Evolutionary conservation across 352 stramenopile genomes (phyloP).

Genomic region (Elongisporangium senticosum): DNA sequence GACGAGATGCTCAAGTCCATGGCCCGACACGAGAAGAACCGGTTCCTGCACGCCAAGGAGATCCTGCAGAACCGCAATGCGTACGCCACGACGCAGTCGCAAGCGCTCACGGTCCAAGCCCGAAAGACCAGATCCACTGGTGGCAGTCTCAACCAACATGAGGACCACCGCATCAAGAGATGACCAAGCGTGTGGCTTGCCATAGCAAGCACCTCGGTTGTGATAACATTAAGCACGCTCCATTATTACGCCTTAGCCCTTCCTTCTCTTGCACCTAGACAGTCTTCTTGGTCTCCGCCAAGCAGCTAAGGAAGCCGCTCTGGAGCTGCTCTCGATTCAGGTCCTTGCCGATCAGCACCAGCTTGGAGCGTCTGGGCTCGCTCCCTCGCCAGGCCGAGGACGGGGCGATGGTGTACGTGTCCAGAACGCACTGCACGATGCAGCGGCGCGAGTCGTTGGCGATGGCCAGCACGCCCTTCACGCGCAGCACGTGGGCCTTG

Average conservation of each 20-base stretch:
- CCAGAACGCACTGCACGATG: slow-evolving; percentile 62
- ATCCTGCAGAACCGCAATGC: slow-evolving; percentile 57
- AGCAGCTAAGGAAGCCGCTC: slow-evolving; percentile 34
- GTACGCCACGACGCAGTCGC: slow-evolving; percentile 56
- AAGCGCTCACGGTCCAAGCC: slow-evolving; percentile 27
- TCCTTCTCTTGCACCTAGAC: not conserved
- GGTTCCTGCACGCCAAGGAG: slow-evolving; percentile 46
- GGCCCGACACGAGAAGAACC: slow-evolving; percentile 57
- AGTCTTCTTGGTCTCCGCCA: slow-evolving; percentile 26
- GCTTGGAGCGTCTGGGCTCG: slow-evolving; percentile 34
- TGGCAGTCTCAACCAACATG: slow-evolving; percentile 15
- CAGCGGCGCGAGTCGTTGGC: slow-evolving; percentile 38
- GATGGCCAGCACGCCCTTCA: slow-evolving; percentile 59
- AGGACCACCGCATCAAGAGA: slow-evolving; percentile 8
- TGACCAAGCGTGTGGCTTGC: not conserved
- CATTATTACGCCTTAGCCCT: not conserved
- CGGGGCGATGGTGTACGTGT: slow-evolving; percentile 73
- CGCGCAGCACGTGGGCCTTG: slow-evolving; percentile 50
- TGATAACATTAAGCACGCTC: not conserved
- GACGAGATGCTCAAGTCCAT: slow-evolving; percentile 53
- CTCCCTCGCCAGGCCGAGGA: slow-evolving; percentile 22
- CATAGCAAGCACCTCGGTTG: too few relatives aligned
- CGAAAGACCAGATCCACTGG: slow-evolving; percentile 5
- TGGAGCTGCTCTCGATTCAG: slow-evolving; percentile 40
- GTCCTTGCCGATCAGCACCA: slow-evolving; percentile 65